Percentiles rank a stretch among this genome's conserved stretches.
phyloP scores from a whole-genome alignment of 163 green algal genomes.

The Scenedesmus sp. region DNA sequence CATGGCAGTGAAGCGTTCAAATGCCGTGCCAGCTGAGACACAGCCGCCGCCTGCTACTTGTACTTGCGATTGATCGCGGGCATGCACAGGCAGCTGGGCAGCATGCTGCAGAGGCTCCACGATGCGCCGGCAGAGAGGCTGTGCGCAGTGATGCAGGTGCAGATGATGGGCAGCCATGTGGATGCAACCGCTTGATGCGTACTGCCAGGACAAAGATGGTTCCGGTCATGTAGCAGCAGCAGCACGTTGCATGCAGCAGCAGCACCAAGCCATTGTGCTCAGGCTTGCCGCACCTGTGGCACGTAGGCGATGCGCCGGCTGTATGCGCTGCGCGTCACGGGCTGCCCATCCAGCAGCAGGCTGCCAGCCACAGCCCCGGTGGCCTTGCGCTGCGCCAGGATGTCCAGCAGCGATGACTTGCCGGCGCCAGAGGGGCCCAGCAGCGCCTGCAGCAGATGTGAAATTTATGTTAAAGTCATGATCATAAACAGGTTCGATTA shows the following conservation, averaged over 20 bases:
- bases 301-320: neutral
- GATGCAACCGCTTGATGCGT: no score
- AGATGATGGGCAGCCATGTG: no score
- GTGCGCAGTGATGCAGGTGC: no score
- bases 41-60: neutral
- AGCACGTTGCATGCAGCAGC: neutral
- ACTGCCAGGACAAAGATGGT: no score
- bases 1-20: neutral
- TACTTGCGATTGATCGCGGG: neutral
- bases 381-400: constrained; percentile 44
- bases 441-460: constrained; percentile 50
- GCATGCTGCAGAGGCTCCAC: no score
- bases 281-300: neutral
- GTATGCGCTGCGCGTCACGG: neutral
- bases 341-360: constrained; percentile 12
- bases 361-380: constrained; percentile 40
- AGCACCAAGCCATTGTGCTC: neutral
- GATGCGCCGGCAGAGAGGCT: no score
- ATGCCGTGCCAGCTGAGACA: neutral
- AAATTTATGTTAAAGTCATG: neutral
- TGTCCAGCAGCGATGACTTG: constrained; percentile 64
- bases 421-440: constrained; percentile 66
- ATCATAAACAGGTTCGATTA: neutral
- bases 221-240: neutral
- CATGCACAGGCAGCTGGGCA: no score